phyloP scores from a whole-genome alignment of 2,329 filamentous ascomycete genomes.

The Epichloe amarillans region DNA sequence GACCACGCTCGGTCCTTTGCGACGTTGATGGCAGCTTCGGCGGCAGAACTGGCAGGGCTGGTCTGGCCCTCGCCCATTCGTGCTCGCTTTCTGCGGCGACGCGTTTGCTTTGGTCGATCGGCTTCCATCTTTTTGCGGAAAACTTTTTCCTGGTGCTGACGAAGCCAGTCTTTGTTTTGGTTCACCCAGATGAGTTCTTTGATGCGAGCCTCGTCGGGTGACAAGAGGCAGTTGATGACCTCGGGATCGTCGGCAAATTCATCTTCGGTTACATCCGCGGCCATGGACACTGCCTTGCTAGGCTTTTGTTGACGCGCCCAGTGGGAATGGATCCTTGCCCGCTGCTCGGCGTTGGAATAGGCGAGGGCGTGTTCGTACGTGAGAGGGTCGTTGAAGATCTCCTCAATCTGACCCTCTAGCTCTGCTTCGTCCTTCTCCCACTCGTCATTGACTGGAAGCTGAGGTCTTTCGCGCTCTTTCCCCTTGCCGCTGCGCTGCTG shows the following conservation, averaged over 20 bases:
- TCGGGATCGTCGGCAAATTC: slow-evolving; percentile 88
- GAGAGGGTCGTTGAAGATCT: slow-evolving; percentile 51
- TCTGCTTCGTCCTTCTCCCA: slow-evolving; percentile 51
- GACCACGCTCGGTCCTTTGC: slow-evolving; percentile 56
- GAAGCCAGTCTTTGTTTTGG: slow-evolving; percentile 86
- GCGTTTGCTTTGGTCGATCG: slow-evolving; percentile 41
- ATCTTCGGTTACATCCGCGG: slow-evolving; percentile 56
- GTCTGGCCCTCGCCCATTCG: slow-evolving; percentile 52
- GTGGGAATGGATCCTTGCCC: slow-evolving; percentile 39
- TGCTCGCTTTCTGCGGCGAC: slow-evolving; percentile 40
- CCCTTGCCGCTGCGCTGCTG: slow-evolving; percentile 11
- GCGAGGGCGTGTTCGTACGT: slow-evolving; percentile 42
- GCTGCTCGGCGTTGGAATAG: slow-evolving; percentile 44
- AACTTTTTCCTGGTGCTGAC: slow-evolving; percentile 71
- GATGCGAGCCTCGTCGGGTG: slow-evolving; percentile 57
- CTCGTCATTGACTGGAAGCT: slow-evolving; percentile 45
- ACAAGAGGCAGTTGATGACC: slow-evolving; percentile 66
- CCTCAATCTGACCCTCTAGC: slow-evolving; percentile 57
- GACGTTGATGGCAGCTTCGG: slow-evolving; percentile 55
- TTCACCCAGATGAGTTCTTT: slow-evolving; percentile 94
- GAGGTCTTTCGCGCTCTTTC: slow-evolving; percentile 21
- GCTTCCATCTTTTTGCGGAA: slow-evolving; percentile 57
- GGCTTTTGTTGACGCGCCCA: slow-evolving; percentile 36
- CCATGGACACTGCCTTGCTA: slow-evolving; percentile 38
- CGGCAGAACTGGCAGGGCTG: slow-evolving; percentile 52